phyloP scores from a whole-genome alignment of 345 rosid species.

The Sisymbrium altissimum region DNA sequence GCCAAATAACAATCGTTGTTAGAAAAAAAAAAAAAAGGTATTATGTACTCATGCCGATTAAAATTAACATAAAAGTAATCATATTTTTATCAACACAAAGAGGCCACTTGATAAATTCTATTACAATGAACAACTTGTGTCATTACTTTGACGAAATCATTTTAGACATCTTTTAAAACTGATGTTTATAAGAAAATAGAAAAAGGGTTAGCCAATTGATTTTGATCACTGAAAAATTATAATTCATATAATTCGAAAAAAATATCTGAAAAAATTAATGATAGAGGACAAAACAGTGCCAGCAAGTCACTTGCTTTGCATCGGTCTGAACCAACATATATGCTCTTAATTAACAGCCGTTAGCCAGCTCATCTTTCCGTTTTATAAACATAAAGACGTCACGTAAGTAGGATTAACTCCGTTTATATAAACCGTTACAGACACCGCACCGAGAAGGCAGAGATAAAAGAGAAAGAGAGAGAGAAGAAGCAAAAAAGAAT shows the following conservation, averaged over 20 bases:
- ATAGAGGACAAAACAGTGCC: slow-evolving; percentile 40
- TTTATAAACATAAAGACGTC: slow-evolving; percentile 1
- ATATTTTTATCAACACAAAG: slow-evolving; percentile 4
- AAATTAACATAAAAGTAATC: neutral
- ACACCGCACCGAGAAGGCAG: slow-evolving; percentile 10
- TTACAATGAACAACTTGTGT: slow-evolving; percentile 7
- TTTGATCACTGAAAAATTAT: neutral
- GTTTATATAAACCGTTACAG: slow-evolving; percentile 35
- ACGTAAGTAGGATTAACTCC: slow-evolving; percentile 35
- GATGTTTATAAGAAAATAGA: neutral
- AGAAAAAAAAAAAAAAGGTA: neutral
- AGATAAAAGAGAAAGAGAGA: neutral
- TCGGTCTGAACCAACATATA: slow-evolving; percentile 35
- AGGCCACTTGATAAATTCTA: slow-evolving; percentile 13
- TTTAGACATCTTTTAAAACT: neutral
- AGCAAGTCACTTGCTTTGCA: slow-evolving; percentile 42
- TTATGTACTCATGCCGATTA: neutral
- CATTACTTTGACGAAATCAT: slow-evolving; percentile 3
- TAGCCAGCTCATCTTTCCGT: slow-evolving; percentile 49
- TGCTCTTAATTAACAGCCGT: slow-evolving; percentile 39
- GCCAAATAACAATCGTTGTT: slow-evolving; percentile 18
- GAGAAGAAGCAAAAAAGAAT: slow-evolving; percentile 9
- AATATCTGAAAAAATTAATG: neutral
- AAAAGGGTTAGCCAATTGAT: neutral
- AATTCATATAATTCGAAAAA: neutral